Evolutionary conservation across 139 green algal genomes (phyloP).

Genomic region (Tetratostichococcus sp.): DNA sequence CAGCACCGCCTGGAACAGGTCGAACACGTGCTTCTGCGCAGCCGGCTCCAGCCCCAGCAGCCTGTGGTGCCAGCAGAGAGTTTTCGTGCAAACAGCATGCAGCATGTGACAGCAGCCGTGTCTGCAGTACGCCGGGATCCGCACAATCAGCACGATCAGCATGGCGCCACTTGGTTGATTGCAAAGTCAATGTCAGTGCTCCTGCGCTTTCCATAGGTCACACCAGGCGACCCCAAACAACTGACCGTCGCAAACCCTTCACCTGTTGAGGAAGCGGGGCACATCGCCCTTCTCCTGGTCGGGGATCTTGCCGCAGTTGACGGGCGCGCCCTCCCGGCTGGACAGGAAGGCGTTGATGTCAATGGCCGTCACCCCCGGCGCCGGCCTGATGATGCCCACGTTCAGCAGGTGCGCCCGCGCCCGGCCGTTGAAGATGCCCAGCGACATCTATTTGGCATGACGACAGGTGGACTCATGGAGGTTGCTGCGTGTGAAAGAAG

Average conservation of each 20-base stretch:
- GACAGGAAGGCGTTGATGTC: constrained; percentile 25
- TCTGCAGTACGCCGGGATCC: too few relatives aligned
- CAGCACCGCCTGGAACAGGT: constrained; percentile 51
- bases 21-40: constrained; percentile 50
- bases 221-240: too few relatives aligned
- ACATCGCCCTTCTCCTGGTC: constrained; percentile 61
- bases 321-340: constrained; percentile 17
- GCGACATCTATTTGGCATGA: too few relatives aligned
- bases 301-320: constrained; percentile 19
- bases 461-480: too few relatives aligned
- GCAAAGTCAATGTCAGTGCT: too few relatives aligned
- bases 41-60: constrained; percentile 48
- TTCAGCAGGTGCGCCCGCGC: constrained; percentile 36
- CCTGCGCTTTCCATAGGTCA: too few relatives aligned
- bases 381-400: constrained; percentile 33
- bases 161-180: too few relatives aligned
- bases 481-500: not conserved
- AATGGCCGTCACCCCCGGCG: constrained; percentile 12
- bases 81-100: not conserved
- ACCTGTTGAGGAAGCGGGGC: constrained; percentile 74
- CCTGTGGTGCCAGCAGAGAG: too few relatives aligned
- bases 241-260: too few relatives aligned
- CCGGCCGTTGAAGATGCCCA: constrained; percentile 43
- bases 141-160: too few relatives aligned
- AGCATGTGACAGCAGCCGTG: not conserved